A percentile compares a stretch with the other conserved stretches of the same genome.
Evolutionary conservation across 225 moss, liverwort and hornwort genomes (phyloP).

Genomic region (Pseudoscleropodium purum): DNA sequence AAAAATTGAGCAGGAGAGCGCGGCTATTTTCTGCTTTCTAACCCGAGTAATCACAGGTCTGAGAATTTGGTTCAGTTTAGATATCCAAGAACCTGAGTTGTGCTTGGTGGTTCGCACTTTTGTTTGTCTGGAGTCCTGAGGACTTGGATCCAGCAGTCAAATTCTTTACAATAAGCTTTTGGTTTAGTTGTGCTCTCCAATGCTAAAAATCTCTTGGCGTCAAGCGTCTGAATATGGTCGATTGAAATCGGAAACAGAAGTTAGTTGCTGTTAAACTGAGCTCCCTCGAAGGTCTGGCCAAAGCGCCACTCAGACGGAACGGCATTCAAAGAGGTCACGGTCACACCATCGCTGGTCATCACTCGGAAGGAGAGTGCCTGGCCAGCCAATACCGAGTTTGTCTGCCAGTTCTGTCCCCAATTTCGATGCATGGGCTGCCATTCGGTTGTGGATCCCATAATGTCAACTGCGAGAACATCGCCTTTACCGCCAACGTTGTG

Average conservation of each 20-base stretch:
- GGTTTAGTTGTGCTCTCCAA: neutral
- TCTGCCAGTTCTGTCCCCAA: slow-evolving; percentile 94
- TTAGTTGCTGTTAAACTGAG: slow-evolving; percentile 25
- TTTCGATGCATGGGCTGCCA: slow-evolving; percentile 74
- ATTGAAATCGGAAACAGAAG: neutral
- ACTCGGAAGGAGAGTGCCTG: slow-evolving; percentile 76
- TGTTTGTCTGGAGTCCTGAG: neutral
- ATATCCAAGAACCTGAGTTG: neutral
- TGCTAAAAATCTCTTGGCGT: neutral
- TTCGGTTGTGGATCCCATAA: slow-evolving; percentile 37
- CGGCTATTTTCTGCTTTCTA: neutral
- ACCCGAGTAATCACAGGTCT: neutral
- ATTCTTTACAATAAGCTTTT: neutral
- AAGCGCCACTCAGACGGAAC: slow-evolving; percentile 35
- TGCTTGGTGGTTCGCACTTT: neutral
- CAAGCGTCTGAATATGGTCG: neutral
- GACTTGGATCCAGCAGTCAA: neutral
- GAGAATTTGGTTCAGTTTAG: neutral
- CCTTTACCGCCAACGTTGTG: slow-evolving; percentile 82
- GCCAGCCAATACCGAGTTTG: slow-evolving; percentile 38
- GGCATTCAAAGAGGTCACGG: slow-evolving; percentile 25
- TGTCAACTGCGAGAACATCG: slow-evolving; percentile 54
- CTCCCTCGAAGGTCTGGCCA: slow-evolving; percentile 50
- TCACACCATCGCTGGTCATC: slow-evolving; percentile 54
- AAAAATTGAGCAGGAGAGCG: neutral